Evolutionary conservation across 2,329 filamentous ascomycete species (phyloP).

Genomic region (Acrodontium crateriforme): DNA sequence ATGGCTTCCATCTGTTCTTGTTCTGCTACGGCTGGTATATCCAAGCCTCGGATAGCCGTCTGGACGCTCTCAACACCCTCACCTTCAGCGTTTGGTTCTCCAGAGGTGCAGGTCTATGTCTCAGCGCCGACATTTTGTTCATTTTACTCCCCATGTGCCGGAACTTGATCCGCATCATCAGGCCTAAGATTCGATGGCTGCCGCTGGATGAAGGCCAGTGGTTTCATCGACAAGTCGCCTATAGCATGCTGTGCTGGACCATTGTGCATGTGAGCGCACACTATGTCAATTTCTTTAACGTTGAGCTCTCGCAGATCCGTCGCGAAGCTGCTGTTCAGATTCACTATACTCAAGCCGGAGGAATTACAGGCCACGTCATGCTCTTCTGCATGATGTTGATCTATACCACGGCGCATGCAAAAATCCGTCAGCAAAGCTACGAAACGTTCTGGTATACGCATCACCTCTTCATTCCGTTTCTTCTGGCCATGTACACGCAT

Average conservation of each 20-base stretch:
- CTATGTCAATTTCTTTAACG: slow-evolving; percentile 98
- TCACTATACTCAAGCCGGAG: slow-evolving; percentile 78
- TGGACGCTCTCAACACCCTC: slow-evolving; percentile 68
- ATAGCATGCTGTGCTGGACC: slow-evolving; percentile 72
- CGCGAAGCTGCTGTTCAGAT: slow-evolving; percentile 73
- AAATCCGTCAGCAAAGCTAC: slow-evolving; percentile 91
- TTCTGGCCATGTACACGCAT: slow-evolving; percentile 89
- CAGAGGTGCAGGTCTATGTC: slow-evolving; percentile 74
- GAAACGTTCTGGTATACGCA: slow-evolving; percentile 99
- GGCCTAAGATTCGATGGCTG: slow-evolving; percentile 75
- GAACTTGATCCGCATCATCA: slow-evolving; percentile 68
- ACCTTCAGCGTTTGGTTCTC: slow-evolving; percentile 91
- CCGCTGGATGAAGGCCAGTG: slow-evolving; percentile 94
- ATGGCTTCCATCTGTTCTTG: slow-evolving; percentile 23
- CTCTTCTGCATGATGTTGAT: slow-evolving; percentile 97
- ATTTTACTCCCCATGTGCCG: slow-evolving; percentile 92
- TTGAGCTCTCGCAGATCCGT: slow-evolving; percentile 73
- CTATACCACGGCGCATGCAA: slow-evolving; percentile 87
- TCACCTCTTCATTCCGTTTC: slow-evolving; percentile 93
- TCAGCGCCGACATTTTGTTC: slow-evolving; percentile 72
- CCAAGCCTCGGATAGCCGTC: slow-evolving; percentile 52
- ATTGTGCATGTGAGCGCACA: slow-evolving; percentile 64
- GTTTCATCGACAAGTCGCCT: slow-evolving; percentile 93
- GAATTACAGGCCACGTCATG: slow-evolving; percentile 95
- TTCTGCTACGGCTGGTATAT: slow-evolving; percentile 37